Evolutionary conservation across 1,139 yeast genomes (phyloP).

Genomic region (Yamadazyma sp.): DNA sequence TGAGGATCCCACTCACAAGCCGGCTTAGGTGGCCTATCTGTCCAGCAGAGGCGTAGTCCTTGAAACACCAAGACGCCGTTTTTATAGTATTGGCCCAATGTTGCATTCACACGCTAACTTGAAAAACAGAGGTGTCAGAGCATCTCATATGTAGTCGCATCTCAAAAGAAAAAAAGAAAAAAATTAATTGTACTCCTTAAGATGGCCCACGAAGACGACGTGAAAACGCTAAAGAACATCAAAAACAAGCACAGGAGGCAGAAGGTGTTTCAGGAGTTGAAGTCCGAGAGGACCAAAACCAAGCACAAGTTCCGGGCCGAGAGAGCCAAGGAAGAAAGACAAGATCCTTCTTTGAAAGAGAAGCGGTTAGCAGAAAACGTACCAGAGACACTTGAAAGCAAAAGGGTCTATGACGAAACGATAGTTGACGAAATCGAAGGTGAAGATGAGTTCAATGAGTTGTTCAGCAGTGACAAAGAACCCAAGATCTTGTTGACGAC

Average conservation of each 20-base stretch:
- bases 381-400: constrained; percentile 85
- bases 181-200: background rate
- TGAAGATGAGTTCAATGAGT: constrained; percentile 73
- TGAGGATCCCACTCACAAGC: constrained; percentile 6
- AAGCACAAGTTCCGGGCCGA: constrained; percentile 74
- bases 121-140: too few relatives aligned
- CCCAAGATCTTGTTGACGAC: constrained; percentile 92
- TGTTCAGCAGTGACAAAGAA: constrained; percentile 55
- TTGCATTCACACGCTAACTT: constrained; percentile 3
- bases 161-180: constrained; percentile 2
- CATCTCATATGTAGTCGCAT: constrained; percentile 12
- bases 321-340: constrained; percentile 80
- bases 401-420: constrained; percentile 89
- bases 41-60: constrained; percentile 13
- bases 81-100: constrained; percentile 12
- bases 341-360: constrained; percentile 77
- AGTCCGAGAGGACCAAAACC: constrained; percentile 72
- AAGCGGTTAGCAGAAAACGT: constrained; percentile 78
- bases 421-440: constrained; percentile 72
- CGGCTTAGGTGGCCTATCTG: constrained; percentile 7
- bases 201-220: constrained; percentile 18
- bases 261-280: constrained; percentile 70
- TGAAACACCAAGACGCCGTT: constrained; percentile 13
- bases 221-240: constrained; percentile 43
- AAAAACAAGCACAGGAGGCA: constrained; percentile 80